Base-by-base conservation (phyloP, 2,329 filamentous ascomycete species). In the Lasiodiplodia citricola region DNA sequence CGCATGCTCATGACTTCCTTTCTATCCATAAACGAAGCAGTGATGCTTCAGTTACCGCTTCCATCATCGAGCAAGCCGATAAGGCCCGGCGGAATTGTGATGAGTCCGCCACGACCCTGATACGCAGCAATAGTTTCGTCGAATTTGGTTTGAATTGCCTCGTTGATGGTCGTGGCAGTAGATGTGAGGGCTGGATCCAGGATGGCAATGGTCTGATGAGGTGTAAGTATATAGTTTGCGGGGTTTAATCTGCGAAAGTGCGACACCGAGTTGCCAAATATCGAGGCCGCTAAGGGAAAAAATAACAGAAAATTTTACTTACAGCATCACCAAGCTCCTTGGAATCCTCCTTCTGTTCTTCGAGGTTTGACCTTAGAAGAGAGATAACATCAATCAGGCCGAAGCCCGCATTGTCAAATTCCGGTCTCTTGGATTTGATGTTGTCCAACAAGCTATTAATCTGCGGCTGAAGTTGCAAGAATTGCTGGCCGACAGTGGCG, bases 381-480 rank as follows among this genome's bases (percentile, higher is more conserved):
- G 38, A 35, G 6, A 67, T 41, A 13, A 67, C 64, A 25, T 67
- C 64, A 10, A 67, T 35, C 11, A 67, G 64, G 2, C 64, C 64
- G 11, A 67, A 51, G 5, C 64, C 64, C 1, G 64, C 64, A 10
- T 58, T 67, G 14, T 67, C 6, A 14, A 57, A 50, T 13, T 67
- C 54, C 5, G 64, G 54, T 6, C 47, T 16, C 64, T 67, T 67
- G 41, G 50, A 31, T 28, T 52, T 67, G 54, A 67, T 57, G 38
- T 67, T 67, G 52, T 50, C 64, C 23, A 67, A 41, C 25, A 67
- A 28, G 25, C 52, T 58, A n/a, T 57, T 47, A 18, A 67, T 67
- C 28, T 67, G 52, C 6, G 64, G 64, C 7, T 67, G 38, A 2
- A 67, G 54, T 3, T 50, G 7, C 5, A 67, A 11, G 38, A 67